Percentiles rank a stretch among this genome's conserved stretches.
These are phyloP conservation scores for Closterium sp. DNA, from an alignment of 139 green algal species.

Conservation along the genomic window DNA sequence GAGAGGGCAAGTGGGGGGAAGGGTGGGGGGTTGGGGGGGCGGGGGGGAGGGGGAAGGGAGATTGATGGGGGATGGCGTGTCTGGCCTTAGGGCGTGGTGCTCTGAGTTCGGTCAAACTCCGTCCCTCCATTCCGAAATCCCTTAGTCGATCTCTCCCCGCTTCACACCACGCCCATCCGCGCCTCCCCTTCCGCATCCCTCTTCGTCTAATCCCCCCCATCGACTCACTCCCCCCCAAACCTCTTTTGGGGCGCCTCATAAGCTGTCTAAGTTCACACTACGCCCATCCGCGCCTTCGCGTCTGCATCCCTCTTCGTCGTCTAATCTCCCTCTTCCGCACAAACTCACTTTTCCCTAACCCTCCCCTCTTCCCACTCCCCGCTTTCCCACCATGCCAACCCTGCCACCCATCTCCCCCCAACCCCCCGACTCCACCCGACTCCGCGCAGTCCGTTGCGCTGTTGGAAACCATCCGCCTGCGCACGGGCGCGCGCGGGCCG, in stretches of 20 bases:
- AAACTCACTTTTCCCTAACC: too few relatives aligned
- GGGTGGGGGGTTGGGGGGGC: not conserved
- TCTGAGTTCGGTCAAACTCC: too few relatives aligned
- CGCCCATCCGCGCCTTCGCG: not conserved
- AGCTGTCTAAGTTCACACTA: too few relatives aligned
- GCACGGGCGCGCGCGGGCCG: conserved; percentile 61
- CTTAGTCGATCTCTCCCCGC: too few relatives aligned
- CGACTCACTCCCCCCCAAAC: too few relatives aligned
- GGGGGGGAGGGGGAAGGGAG: not conserved
- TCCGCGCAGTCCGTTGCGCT: conserved; percentile 61
- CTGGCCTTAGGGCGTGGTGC: not conserved
- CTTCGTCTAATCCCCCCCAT: not conserved
- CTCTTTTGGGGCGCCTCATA: too few relatives aligned
- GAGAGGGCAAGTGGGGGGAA: not conserved
- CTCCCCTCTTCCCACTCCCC: not conserved
- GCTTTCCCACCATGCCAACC: not conserved
- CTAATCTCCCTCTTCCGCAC: too few relatives aligned
- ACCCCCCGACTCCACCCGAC: not conserved
- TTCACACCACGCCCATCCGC: too few relatives aligned
- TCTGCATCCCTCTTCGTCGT: not conserved
- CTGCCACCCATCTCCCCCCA: not conserved
- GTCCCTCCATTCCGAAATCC: too few relatives aligned
- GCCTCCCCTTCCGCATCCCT: not conserved
- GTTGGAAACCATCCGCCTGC: conserved; percentile 67
- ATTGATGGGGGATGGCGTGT: not conserved